phyloP scores from a whole-genome alignment of 2,329 filamentous ascomycete species.

The Aureobasidium namibiae region DNA sequence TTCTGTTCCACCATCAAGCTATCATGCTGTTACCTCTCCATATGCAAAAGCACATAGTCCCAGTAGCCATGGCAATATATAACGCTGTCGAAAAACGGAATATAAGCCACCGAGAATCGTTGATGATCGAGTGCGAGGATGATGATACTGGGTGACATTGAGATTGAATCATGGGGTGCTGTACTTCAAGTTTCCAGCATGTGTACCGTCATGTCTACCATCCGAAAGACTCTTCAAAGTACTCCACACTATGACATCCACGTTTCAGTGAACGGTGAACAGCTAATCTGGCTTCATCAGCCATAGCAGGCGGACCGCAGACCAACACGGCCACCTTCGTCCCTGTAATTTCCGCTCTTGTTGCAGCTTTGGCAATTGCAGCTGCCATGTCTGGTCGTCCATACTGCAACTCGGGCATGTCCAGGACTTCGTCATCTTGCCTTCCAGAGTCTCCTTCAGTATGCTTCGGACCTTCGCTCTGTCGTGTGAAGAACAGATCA shows the following conservation, averaged over 20 bases:
- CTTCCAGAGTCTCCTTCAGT: not conserved
- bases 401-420: conserved; percentile 10
- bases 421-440: not conserved
- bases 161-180: no score
- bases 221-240: conserved; percentile 11
- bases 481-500: conserved; percentile 18
- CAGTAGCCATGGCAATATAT: no score
- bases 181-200: no score
- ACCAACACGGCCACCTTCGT: not conserved
- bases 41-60: no score
- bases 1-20: no score
- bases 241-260: not conserved
- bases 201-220: conserved; percentile 5
- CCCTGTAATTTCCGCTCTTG: not conserved
- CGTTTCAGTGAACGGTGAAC: not conserved
- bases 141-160: no score
- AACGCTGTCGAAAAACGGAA: no score
- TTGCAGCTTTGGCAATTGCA: conserved; percentile 15
- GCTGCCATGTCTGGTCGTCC: conserved; percentile 18
- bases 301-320: conserved; percentile 10
- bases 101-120: no score
- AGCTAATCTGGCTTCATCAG: conserved; percentile 4
- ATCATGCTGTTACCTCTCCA: no score
- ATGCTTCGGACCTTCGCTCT: not conserved
- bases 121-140: no score